A percentile compares a stretch with the other conserved stretches of the same genome.
phyloP scores from a whole-genome alignment of 2,329 filamentous ascomycete genomes.

The Berkeleyomyces basicola region DNA sequence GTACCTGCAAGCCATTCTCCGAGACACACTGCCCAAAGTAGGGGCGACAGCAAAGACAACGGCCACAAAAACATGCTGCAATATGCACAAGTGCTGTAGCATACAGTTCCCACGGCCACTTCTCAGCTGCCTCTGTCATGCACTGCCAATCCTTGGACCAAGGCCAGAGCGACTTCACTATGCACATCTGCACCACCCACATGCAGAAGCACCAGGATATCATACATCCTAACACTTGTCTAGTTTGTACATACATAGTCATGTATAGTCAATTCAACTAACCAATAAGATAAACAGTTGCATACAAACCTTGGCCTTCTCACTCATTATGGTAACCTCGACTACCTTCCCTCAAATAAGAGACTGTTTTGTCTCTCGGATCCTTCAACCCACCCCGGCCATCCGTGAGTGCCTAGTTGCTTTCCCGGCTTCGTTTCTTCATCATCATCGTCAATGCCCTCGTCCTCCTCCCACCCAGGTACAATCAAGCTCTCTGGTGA shows the following conservation, averaged over 20 bases:
- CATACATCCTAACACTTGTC: neutral
- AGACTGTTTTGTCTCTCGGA: neutral
- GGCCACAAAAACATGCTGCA: neutral
- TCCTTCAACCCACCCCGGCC: neutral
- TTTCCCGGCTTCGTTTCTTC: neutral
- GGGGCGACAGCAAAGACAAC: neutral
- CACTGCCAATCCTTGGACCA: neutral
- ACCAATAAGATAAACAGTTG: neutral
- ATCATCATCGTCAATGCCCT: neutral
- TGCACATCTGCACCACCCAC: neutral
- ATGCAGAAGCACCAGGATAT: neutral
- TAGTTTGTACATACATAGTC: neutral
- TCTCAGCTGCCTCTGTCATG: neutral
- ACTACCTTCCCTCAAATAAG: neutral
- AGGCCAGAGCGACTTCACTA: neutral
- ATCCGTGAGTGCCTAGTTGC: neutral
- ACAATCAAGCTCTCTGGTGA: constrained; percentile 4
- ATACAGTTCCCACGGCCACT: neutral
- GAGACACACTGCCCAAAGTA: neutral
- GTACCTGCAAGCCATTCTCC: neutral
- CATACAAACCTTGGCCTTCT: neutral
- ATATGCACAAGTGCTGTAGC: neutral
- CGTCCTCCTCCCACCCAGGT: constrained; percentile 1
- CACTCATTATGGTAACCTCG: neutral
- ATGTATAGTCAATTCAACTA: neutral